Base-by-base conservation (phyloP, 73 alveolate species). In the Effrenium voratum region DNA sequence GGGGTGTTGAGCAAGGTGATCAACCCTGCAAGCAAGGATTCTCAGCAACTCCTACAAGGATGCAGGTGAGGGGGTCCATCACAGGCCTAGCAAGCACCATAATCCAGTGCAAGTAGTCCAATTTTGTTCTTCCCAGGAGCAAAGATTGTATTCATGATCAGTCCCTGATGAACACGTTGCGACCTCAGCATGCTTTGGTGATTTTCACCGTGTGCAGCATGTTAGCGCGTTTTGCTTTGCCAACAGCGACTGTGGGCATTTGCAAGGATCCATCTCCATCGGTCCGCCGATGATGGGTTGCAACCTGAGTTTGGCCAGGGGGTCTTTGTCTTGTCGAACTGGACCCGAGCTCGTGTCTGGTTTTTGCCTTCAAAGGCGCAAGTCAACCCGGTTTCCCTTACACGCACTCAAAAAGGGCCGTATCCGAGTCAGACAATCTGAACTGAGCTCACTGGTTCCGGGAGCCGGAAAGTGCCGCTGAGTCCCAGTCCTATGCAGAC, bases 401-500 rank as follows among this genome's bases (percentile, higher is more conserved):
- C n/a, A n/a, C n/a, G n/a, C n/a, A n/a, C n/a, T n/a, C n/a, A n/a
- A n/a, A n/a, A n/a, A n/a, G n/a, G n/a, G n/a, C n/a, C n/a, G n/a
- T n/a, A n/a, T n/a, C n/a, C n/a, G n/a, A n/a, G n/a, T n/a, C n/a
- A n/a, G n/a, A n/a, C n/a, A n/a, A 44, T 36, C 82, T 19, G 82
- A 34, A 72, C 36, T 2, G 77, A 32, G 77, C 77, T 12, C 32
- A 3, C 40, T 5, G 40, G 28, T 4, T 66, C 77, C 38, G 77
- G 41, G 1, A 22, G 22, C 40, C 43, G 32, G 22, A 40, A 36
- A 66, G 68, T 30, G 59, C 38, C 46, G 72, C 93, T 34, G 43
- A 60, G 95, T 70, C 76, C 76, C 59, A 87, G 85, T 72, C 95
- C 95, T 16, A 87, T 87, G 95, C 75, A 87, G 68, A 63, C 95